Conservation (phyloP, 1,139 yeast species). For the Yamadazyma triangularis region DNA sequence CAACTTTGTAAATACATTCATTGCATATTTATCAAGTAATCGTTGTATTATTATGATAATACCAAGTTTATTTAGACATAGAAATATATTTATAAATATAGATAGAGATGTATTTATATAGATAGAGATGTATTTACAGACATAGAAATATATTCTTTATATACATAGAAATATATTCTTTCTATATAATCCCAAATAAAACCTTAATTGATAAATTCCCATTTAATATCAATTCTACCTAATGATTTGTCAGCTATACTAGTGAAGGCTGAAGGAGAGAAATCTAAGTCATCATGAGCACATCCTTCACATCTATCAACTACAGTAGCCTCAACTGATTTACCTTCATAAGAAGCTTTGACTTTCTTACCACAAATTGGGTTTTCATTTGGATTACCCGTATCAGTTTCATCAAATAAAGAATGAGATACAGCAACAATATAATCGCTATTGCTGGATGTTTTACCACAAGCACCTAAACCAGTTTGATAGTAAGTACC, state of each 20-base stretch:
- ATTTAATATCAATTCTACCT: slow-evolving; percentile 41
- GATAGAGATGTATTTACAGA: too few relatives aligned
- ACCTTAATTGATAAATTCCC: slow-evolving; percentile 23
- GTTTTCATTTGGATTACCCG: slow-evolving; percentile 39
- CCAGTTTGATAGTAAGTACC: slow-evolving; percentile 60
- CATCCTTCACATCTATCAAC: slow-evolving; percentile 43
- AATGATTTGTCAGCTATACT: slow-evolving; percentile 33
- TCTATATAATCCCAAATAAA: too few relatives aligned
- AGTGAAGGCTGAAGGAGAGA: slow-evolving; percentile 41
- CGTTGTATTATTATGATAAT: too few relatives aligned
- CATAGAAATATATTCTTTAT: background rate
- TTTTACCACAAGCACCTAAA: slow-evolving; percentile 59
- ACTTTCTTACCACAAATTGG: slow-evolving; percentile 41
- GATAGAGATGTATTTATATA: too few relatives aligned
- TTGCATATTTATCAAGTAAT: too few relatives aligned
- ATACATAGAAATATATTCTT: background rate
- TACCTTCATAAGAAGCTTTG: slow-evolving; percentile 33
- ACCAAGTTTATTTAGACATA: too few relatives aligned
- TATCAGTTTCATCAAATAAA: slow-evolving; percentile 27
- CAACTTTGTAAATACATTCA: background rate
- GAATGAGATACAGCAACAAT: slow-evolving; percentile 42
- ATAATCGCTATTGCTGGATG: slow-evolving; percentile 42
- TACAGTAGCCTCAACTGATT: slow-evolving; percentile 40
- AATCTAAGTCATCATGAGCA: slow-evolving; percentile 33
- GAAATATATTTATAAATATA: too few relatives aligned